Evolutionary conservation across 2,329 filamentous ascomycete genomes (phyloP).

Genomic region (Aspergillaceae sp.): DNA sequence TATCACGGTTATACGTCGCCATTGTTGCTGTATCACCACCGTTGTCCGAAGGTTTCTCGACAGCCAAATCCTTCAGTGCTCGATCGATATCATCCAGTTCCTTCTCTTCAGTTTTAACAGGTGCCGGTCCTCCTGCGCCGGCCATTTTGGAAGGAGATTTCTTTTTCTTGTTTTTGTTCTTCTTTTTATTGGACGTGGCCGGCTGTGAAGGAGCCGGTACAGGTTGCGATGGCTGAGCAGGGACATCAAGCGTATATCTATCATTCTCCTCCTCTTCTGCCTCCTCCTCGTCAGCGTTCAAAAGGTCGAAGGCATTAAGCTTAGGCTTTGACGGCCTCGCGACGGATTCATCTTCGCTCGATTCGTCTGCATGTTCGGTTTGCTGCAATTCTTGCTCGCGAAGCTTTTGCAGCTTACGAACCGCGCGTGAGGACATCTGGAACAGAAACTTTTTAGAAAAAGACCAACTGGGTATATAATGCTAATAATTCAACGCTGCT

Average conservation of each 20-base stretch:
- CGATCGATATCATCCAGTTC: slow-evolving; percentile 58
- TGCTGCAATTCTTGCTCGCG: slow-evolving; percentile 49
- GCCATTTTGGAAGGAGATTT: slow-evolving; percentile 35
- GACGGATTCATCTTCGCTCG: slow-evolving; percentile 33
- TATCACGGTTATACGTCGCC: slow-evolving; percentile 30
- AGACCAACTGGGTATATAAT: neutral
- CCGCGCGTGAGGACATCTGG: slow-evolving; percentile 57
- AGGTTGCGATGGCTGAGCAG: slow-evolving; percentile 11
- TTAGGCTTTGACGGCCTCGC: slow-evolving; percentile 32
- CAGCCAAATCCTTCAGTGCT: slow-evolving; percentile 52
- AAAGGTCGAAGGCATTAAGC: slow-evolving; percentile 47
- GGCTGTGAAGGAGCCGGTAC: slow-evolving; percentile 13
- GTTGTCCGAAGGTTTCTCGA: slow-evolving; percentile 24
- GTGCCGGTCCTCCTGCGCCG: slow-evolving; percentile 12
- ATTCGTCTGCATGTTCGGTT: slow-evolving; percentile 29
- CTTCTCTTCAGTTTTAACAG: slow-evolving; percentile 15
- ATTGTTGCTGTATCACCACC: slow-evolving; percentile 14
- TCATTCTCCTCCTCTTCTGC: slow-evolving; percentile 34
- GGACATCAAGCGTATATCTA: slow-evolving; percentile 10
- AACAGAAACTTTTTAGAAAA: neutral
- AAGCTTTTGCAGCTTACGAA: slow-evolving; percentile 56
- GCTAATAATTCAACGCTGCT: neutral
- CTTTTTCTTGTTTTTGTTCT: slow-evolving; percentile 52
- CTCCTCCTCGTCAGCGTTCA: slow-evolving; percentile 39
- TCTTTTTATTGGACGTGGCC: slow-evolving; percentile 21